Conservation (phyloP, 345 rosid species). For the Rhodomyrtus tomentosa region DNA sequence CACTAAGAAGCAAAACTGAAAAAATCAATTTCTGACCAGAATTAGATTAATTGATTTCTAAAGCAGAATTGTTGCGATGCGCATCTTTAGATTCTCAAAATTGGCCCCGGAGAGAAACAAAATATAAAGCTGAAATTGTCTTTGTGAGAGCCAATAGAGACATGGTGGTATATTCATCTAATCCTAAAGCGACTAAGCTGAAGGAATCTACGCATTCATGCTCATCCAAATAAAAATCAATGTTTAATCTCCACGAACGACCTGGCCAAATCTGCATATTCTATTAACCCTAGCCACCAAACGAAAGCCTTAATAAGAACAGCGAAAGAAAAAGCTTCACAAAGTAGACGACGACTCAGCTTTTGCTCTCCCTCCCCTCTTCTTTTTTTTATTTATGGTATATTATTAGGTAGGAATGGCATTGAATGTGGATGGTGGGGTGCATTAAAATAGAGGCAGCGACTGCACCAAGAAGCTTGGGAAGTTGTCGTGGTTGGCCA, state of each 20-base stretch:
- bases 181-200: neutral
- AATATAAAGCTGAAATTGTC: neutral
- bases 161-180: neutral
- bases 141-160: neutral
- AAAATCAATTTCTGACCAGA: too few species aligned
- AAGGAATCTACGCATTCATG: neutral
- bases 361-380: neutral
- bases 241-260: neutral
- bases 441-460: neutral
- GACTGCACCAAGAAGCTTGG: neutral
- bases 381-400: too few species aligned
- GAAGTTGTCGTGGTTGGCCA: neutral
- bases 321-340: neutral
- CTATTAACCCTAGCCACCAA: neutral
- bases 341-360: neutral
- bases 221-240: neutral
- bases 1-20: too few species aligned
- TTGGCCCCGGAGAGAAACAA: neutral
- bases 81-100: neutral
- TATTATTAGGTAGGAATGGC: neutral
- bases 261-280: neutral
- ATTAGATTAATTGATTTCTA: too few species aligned
- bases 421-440: neutral
- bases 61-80: too few species aligned
- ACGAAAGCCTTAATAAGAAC: neutral